Evolutionary conservation across 2,329 filamentous ascomycete genomes (phyloP).

Genomic region (Chrysoporthe austroafricana): DNA sequence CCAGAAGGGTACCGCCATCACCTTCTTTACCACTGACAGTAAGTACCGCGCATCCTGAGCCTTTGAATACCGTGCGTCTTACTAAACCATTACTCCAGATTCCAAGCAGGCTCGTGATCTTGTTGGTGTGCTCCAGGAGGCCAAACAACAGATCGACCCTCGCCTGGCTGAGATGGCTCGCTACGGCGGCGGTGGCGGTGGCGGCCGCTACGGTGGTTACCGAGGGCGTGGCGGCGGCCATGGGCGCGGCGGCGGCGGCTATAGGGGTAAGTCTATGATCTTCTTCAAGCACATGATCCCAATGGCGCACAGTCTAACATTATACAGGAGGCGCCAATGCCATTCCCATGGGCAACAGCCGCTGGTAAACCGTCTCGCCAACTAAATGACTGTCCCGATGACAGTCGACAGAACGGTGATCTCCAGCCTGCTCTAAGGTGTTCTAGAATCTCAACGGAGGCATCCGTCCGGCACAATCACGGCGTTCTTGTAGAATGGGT

Average conservation of each 20-base stretch:
- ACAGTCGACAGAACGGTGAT: neutral
- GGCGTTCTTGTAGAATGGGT: constrained; percentile 30
- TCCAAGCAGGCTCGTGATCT: constrained; percentile 96
- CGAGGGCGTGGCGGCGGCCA: constrained; percentile 59
- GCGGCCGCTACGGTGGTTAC: constrained; percentile 73
- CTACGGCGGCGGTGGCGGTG: constrained; percentile 83
- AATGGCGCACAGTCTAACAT: constrained; percentile 25
- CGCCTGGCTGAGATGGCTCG: constrained; percentile 94
- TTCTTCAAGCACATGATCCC: constrained; percentile 23
- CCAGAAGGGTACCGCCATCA: constrained; percentile 93
- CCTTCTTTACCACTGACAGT: constrained; percentile 99
- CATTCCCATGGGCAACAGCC: constrained; percentile 53
- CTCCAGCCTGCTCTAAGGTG: constrained; percentile 12
- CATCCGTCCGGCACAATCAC: constrained; percentile 24
- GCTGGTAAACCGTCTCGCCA: constrained; percentile 47
- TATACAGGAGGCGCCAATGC: constrained; percentile 49
- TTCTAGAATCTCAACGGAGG: constrained; percentile 20
- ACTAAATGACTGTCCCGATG: neutral
- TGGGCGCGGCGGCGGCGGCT: constrained; percentile 48
- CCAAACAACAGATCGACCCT: constrained; percentile 97
- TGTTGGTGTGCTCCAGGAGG: constrained; percentile 87
- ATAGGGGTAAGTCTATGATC: constrained; percentile 30
- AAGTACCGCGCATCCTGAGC: constrained; percentile 50
- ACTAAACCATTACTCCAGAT: constrained; percentile 60
- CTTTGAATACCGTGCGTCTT: neutral